Percentiles rank a stretch among this genome's conserved stretches.
Conservation (phyloP, 2,329 filamentous ascomycete species). For the Stachybotrys elegans region DNA sequence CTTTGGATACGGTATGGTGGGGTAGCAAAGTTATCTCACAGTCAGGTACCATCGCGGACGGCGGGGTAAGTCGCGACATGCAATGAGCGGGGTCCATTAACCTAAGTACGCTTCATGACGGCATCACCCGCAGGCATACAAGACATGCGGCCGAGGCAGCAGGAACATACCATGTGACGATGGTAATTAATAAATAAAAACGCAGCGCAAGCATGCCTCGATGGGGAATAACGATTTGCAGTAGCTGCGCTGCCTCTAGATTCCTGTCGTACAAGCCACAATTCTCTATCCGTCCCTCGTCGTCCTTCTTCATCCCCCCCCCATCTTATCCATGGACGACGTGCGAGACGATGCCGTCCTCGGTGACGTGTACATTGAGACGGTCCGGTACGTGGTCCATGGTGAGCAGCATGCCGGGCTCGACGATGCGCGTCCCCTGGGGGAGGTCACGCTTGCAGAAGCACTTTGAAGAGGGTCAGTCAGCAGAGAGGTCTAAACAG, state of each 20-base stretch:
- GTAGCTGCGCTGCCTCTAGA: no score
- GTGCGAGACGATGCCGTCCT: constrained; percentile 56
- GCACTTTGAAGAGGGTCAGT: constrained; percentile 31
- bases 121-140: background rate
- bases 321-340: constrained; percentile 51
- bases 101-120: background rate
- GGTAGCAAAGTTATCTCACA: constrained; percentile 9
- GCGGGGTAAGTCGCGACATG: constrained; percentile 18
- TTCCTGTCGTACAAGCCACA: no score
- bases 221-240: no score
- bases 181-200: no score
- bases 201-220: no score
- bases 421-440: constrained; percentile 48
- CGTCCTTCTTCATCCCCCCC: no score
- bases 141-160: background rate
- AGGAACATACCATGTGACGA: no score
- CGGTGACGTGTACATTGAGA: constrained; percentile 55
- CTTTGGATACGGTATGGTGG: no score
- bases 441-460: constrained; percentile 59
- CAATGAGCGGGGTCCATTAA: constrained; percentile 6
- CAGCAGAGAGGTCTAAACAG: constrained; percentile 2
- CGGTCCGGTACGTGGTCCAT: constrained; percentile 50
- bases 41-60: constrained; percentile 14
- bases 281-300: no score
- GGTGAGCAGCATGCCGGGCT: constrained; percentile 53